phyloP scores from a whole-genome alignment of 164 flowering plant genomes.

The Brasenia schreberi region DNA sequence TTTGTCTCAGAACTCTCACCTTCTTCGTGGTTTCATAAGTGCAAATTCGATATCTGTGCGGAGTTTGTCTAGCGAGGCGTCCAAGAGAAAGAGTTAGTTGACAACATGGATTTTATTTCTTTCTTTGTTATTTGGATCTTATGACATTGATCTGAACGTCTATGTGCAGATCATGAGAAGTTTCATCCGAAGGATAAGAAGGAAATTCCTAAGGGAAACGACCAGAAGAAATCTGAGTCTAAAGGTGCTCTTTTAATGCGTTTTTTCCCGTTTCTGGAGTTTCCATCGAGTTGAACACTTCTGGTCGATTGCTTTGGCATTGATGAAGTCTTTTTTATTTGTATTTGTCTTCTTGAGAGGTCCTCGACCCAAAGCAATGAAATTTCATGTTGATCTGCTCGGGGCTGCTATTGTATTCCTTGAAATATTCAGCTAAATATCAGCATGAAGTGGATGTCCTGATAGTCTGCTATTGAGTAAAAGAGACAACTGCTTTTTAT shows the following conservation, averaged over 20 bases:
- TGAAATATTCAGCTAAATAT: too few relatives aligned
- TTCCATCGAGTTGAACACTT: too few relatives aligned
- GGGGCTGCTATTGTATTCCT: too few relatives aligned
- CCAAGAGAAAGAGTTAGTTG: slow-evolving; percentile 70
- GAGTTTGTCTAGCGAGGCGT: slow-evolving; percentile 49
- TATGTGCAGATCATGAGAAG: slow-evolving; percentile 57
- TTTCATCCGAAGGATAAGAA: slow-evolving; percentile 66
- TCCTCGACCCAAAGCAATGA: too few relatives aligned
- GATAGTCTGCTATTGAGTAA: too few relatives aligned
- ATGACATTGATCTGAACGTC: background rate
- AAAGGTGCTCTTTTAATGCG: slow-evolving; percentile 34
- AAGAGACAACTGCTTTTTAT: too few relatives aligned
- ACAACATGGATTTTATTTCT: background rate
- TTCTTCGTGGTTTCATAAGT: slow-evolving; percentile 21
- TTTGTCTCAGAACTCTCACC: slow-evolving; percentile 6
- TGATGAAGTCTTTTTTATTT: too few relatives aligned
- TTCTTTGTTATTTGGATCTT: background rate
- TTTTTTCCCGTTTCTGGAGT: too few relatives aligned
- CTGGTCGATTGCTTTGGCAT: too few relatives aligned
- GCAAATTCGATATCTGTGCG: slow-evolving; percentile 40
- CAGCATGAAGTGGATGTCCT: too few relatives aligned
- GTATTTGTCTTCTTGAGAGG: too few relatives aligned
- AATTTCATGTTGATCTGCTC: too few relatives aligned
- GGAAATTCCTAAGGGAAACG: slow-evolving; percentile 55
- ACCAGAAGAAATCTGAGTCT: slow-evolving; percentile 44